Percentiles rank a stretch among this genome's conserved stretches.
These are phyloP conservation scores for Tieghemostelium lacteum DNA, from an alignment of 78 protist species.

Conservation along the genomic window DNA sequence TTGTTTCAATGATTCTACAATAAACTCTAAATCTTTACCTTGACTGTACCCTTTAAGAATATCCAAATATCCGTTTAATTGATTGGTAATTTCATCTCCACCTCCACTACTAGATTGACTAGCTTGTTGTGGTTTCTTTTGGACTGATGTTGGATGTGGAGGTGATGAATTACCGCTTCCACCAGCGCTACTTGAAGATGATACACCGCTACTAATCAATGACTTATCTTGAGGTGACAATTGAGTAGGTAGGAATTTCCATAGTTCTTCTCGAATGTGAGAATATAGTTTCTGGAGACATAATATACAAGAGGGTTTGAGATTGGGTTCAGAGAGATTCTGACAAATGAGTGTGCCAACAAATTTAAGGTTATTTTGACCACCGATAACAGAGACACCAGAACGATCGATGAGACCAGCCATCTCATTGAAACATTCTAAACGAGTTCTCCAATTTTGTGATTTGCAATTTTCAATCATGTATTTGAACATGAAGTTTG, in stretches of 20 bases:
- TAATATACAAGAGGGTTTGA: conserved; percentile 8
- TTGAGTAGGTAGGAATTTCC: conserved; percentile 4
- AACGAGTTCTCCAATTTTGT: conserved; percentile 59
- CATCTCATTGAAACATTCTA: conserved; percentile 24
- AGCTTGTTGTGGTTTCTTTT: background rate
- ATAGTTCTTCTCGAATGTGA: conserved; percentile 46
- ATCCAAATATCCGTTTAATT: conserved; percentile 22
- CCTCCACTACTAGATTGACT: background rate
- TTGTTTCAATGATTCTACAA: conserved; percentile 43
- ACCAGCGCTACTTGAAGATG: background rate
- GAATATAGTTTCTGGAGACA: conserved; percentile 11
- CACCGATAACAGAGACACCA: conserved; percentile 35
- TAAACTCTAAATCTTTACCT: conserved; percentile 24
- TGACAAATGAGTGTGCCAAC: conserved; percentile 17
- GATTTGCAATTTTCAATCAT: conserved; percentile 11
- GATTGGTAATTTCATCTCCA: background rate
- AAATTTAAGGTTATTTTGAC: conserved; percentile 21
- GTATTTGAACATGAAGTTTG: conserved; percentile 17
- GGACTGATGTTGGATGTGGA: background rate
- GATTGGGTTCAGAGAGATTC: conserved; percentile 14
- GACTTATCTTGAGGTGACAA: background rate
- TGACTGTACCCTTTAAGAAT: background rate
- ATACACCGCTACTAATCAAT: background rate
- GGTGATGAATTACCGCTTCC: background rate
- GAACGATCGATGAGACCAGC: conserved; percentile 11